phyloP scores from a whole-genome alignment of 805 yeast species.

The Grigorovia yakushimaensis region DNA sequence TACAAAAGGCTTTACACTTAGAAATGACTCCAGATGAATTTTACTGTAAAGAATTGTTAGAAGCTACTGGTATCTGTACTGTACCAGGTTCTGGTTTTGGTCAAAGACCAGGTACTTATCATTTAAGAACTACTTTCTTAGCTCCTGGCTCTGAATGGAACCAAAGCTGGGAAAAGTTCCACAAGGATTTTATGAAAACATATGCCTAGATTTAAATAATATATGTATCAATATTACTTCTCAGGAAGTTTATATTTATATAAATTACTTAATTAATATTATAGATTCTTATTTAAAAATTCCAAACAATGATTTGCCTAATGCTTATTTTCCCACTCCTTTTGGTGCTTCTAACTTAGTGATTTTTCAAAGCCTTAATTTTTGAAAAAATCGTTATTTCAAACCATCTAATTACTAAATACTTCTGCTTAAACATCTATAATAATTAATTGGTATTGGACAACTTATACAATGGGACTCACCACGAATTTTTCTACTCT shows the following conservation, averaged over 20 bases:
- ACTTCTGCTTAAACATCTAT: not conserved
- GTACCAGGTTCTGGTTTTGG: constrained; percentile 98
- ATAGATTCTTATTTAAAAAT: not conserved
- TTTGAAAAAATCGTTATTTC: too few relatives aligned
- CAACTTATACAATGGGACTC: constrained; percentile 16
- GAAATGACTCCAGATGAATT: constrained; percentile 71
- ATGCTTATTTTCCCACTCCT: not conserved
- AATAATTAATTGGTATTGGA: too few relatives aligned
- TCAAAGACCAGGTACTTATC: constrained; percentile 81
- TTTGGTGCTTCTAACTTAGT: not conserved
- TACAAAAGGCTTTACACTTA: constrained; percentile 45
- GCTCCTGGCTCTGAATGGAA: constrained; percentile 95
- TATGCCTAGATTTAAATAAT: constrained; percentile 23
- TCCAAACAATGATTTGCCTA: not conserved
- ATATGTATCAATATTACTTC: not conserved
- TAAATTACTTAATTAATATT: constrained; percentile 17
- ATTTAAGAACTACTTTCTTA: constrained; percentile 90
- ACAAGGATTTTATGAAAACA: constrained; percentile 53
- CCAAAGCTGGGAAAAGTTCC: constrained; percentile 68
- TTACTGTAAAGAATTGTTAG: constrained; percentile 77
- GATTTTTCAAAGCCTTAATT: too few relatives aligned
- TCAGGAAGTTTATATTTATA: too few relatives aligned
- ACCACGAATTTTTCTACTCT: constrained; percentile 24
- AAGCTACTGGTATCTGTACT: constrained; percentile 88
- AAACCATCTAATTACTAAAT: too few relatives aligned